Conservation (phyloP, 2,329 filamentous ascomycete species). For the Beauveria asiatica region DNA sequence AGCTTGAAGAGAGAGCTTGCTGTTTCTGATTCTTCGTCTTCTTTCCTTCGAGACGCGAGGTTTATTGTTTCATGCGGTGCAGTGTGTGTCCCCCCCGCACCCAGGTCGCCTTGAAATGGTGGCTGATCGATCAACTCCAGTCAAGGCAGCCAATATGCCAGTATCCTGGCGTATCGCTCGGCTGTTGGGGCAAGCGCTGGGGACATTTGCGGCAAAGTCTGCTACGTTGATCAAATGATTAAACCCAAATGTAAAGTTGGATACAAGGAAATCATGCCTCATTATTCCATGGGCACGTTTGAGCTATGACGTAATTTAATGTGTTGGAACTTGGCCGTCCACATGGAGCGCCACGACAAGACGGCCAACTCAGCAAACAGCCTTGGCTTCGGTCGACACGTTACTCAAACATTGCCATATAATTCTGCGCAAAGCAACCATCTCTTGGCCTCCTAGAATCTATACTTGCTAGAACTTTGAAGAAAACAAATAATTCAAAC, state of each 20-base stretch:
- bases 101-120: neutral
- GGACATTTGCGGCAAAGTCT: too few species aligned
- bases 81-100: neutral
- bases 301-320: constrained; percentile 7
- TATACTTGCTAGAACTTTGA: neutral
- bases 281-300: neutral
- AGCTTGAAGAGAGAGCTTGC: neutral
- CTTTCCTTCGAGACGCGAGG: neutral
- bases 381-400: neutral
- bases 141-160: neutral
- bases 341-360: neutral
- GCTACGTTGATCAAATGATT: neutral
- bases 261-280: neutral
- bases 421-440: neutral
- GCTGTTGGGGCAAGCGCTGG: too few species aligned
- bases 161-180: too few species aligned
- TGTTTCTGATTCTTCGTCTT: neutral
- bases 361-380: neutral
- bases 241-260: neutral
- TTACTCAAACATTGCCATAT: neutral
- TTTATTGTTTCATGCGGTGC: neutral
- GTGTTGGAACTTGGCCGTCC: neutral
- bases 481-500: neutral
- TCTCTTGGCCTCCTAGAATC: neutral
- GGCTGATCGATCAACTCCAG: neutral